Conservation (phyloP, 345 rosid genomes). For the Mallotus nudiflorus region DNA sequence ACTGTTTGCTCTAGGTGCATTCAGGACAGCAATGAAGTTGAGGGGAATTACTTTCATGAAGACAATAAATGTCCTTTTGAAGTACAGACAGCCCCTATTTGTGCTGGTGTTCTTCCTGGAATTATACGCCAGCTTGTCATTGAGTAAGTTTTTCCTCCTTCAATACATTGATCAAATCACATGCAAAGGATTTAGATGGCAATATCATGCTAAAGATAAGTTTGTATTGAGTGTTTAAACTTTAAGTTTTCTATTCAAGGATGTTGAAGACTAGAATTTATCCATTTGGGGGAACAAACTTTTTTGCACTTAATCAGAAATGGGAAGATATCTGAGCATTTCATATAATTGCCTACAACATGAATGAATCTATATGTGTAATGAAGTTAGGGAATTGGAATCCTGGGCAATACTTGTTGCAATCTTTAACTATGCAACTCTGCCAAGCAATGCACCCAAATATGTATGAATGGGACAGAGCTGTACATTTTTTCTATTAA, state of each 20-base stretch:
- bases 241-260: slow-evolving; percentile 2
- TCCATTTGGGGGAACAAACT: not conserved
- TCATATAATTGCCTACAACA: not conserved
- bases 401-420: not conserved
- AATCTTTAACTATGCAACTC: not conserved
- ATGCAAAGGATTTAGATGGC: not conserved
- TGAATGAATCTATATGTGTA: not conserved
- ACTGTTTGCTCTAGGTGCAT: slow-evolving; percentile 17
- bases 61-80: slow-evolving; percentile 35
- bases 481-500: not conserved
- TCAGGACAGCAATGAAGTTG: slow-evolving; percentile 34
- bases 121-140: slow-evolving; percentile 76
- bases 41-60: slow-evolving; percentile 18
- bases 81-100: slow-evolving; percentile 80
- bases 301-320: not conserved
- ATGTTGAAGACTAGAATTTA: not conserved
- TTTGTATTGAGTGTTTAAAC: not conserved
- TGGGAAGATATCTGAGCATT: not conserved
- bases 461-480: not conserved
- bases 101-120: slow-evolving; percentile 86
- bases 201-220: not conserved
- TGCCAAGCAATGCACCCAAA: not conserved
- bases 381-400: not conserved
- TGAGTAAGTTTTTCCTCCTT: slow-evolving; percentile 48
- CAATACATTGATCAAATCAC: not conserved